Conservation (phyloP, 495 filamentous ascomycete genomes). For the Physcia stellaris region DNA sequence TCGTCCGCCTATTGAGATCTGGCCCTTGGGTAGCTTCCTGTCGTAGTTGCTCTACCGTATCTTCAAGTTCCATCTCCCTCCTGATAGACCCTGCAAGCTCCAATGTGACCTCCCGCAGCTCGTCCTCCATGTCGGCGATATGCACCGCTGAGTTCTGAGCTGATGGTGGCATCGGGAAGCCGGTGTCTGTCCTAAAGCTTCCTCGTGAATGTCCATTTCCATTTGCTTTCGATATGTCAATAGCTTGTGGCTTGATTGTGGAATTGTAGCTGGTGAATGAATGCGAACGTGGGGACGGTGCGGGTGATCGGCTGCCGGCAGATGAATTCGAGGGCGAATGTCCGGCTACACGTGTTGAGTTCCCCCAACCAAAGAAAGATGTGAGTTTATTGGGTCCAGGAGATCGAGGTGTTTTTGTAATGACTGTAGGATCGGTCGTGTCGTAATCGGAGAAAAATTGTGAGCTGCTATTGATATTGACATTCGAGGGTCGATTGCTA, state of each 20-base stretch:
- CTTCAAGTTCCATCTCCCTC: slow-evolving; percentile 93
- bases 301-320: slow-evolving; percentile 44
- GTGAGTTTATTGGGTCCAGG: slow-evolving; percentile 46
- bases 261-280: slow-evolving; percentile 17
- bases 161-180: slow-evolving; percentile 23
- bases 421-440: slow-evolving; percentile 17
- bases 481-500: slow-evolving; percentile 11
- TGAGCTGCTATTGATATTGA: slow-evolving; percentile 19
- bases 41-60: slow-evolving; percentile 78
- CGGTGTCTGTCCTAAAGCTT: slow-evolving; percentile 20
- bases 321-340: slow-evolving; percentile 52
- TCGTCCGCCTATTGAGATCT: slow-evolving; percentile 56
- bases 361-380: slow-evolving; percentile 58
- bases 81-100: slow-evolving; percentile 86
- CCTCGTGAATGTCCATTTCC: slow-evolving; percentile 11
- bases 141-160: slow-evolving; percentile 32
- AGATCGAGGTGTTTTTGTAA: slow-evolving; percentile 40
- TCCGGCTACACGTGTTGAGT: slow-evolving; percentile 42
- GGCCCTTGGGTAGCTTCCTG: slow-evolving; percentile 51
- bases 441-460: slow-evolving; percentile 14
- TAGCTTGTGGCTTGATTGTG: slow-evolving; percentile 23
- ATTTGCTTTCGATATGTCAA: slow-evolving; percentile 31
- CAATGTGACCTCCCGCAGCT: slow-evolving; percentile 80
- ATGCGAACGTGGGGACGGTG: slow-evolving; percentile 42
- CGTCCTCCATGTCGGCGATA: slow-evolving; percentile 69